A percentile compares a stretch with the other conserved stretches of the same genome.
Conservation (phyloP, 75 land plant genomes). For the Chamaecyparis obtusa region DNA sequence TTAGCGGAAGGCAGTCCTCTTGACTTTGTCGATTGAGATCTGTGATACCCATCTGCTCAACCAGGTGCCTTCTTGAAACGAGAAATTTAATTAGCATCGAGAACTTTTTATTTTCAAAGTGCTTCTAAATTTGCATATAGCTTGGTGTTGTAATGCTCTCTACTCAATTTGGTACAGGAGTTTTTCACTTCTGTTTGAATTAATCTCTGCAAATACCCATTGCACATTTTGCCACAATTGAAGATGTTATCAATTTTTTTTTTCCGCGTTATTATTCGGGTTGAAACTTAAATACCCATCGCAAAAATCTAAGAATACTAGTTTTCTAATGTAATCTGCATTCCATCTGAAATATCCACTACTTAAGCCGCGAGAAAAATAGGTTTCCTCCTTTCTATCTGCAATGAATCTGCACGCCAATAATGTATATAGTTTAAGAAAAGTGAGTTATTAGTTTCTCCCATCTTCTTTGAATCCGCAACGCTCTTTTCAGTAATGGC, state of each 20-base stretch:
- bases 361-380: background rate
- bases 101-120: background rate
- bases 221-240: background rate
- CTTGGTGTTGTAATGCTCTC: background rate
- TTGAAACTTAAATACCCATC: background rate
- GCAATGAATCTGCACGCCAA: background rate
- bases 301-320: background rate
- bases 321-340: background rate
- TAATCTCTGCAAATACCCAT: background rate
- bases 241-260: background rate
- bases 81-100: background rate
- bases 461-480: background rate
- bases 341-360: background rate
- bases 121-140: background rate
- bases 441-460: background rate
- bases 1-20: background rate
- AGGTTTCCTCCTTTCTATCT: background rate
- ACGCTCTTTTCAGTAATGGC: background rate
- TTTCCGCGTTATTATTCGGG: background rate
- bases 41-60: background rate
- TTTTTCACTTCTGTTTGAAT: background rate
- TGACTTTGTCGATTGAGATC: background rate
- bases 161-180: background rate
- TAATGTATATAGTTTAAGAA: background rate
- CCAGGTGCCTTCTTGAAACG: background rate